A percentile compares a stretch with the other conserved stretches of the same genome.
phyloP scores from a whole-genome alignment of 164 flowering plant species.

The Magnolia changhungtana region DNA sequence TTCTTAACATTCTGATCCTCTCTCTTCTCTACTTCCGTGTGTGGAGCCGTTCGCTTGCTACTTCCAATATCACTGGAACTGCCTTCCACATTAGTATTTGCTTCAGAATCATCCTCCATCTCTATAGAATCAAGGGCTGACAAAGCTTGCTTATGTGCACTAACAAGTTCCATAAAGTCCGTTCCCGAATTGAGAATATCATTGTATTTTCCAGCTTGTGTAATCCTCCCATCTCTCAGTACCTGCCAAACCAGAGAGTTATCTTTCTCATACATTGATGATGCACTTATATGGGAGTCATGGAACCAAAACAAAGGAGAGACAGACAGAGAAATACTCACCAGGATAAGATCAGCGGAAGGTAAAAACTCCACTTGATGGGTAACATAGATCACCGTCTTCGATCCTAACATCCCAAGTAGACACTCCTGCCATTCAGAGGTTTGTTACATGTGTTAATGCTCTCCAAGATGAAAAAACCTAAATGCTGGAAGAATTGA shows the following conservation, averaged over 20 bases:
- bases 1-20: conserved; percentile 23
- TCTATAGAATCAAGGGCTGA: conserved; percentile 36
- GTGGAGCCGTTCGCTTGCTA: not conserved
- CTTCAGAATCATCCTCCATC: conserved; percentile 11
- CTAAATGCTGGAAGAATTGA: too few species aligned
- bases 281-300: too few species aligned
- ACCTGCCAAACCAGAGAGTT: conserved; percentile 27
- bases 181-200: conserved; percentile 58
- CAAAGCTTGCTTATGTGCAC: conserved; percentile 65
- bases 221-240: conserved; percentile 62
- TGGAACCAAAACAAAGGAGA: not conserved
- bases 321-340: conserved; percentile 13
- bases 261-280: not conserved
- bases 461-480: not conserved
- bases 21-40: conserved; percentile 18
- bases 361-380: conserved; percentile 80
- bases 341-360: conserved; percentile 68
- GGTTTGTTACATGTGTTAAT: not conserved
- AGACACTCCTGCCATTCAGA: conserved; percentile 49
- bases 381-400: conserved; percentile 66
- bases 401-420: conserved; percentile 47
- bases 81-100: conserved; percentile 5
- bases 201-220: conserved; percentile 67
- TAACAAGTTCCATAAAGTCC: conserved; percentile 75
- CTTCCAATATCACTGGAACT: not conserved